A percentile compares a stretch with the other conserved stretches of the same genome.
phyloP scores from a whole-genome alignment of 176 grass and related monocot genomes.

The Eleusine indica region DNA sequence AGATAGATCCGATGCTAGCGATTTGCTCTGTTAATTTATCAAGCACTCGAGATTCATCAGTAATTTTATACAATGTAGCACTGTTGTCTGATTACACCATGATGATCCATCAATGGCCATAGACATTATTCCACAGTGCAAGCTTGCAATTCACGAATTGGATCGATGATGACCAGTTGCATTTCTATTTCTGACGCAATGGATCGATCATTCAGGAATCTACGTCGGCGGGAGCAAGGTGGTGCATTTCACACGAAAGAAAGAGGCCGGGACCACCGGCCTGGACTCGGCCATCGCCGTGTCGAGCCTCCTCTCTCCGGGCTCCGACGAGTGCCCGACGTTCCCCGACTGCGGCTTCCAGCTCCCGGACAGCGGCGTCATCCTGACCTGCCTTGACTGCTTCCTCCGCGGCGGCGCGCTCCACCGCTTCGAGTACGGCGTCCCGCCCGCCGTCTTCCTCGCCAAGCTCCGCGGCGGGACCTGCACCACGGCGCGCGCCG shows the following conservation, averaged over 20 bases:
- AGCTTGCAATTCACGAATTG: too few species aligned
- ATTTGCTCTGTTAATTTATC: background rate
- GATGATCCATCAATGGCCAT: background rate
- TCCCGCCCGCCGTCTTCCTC: conserved; percentile 46
- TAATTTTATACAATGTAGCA: background rate
- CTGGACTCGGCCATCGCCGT: conserved; percentile 44
- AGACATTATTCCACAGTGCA: too few species aligned
- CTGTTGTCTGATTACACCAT: background rate
- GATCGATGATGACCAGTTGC: too few species aligned
- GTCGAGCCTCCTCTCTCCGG: conserved; percentile 37
- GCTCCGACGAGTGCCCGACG: conserved; percentile 42
- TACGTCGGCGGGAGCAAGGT: conserved; percentile 82
- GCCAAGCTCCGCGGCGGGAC: conserved; percentile 74
- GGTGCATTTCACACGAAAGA: conserved; percentile 75
- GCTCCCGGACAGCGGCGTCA: conserved; percentile 57
- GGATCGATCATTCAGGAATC: conserved; percentile 48
- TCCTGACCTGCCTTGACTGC: conserved; percentile 86
- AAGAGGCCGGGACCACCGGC: conserved; percentile 41
- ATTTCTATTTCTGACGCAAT: background rate
- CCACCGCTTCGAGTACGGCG: conserved; percentile 69
- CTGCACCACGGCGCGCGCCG: conserved; percentile 65
- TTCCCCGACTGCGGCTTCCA: conserved; percentile 69
- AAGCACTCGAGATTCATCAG: background rate
- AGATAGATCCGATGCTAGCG: background rate
- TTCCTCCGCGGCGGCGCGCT: conserved; percentile 71